Conservation (phyloP, 768 basidiomycete species). For the Galerina sulciceps region DNA sequence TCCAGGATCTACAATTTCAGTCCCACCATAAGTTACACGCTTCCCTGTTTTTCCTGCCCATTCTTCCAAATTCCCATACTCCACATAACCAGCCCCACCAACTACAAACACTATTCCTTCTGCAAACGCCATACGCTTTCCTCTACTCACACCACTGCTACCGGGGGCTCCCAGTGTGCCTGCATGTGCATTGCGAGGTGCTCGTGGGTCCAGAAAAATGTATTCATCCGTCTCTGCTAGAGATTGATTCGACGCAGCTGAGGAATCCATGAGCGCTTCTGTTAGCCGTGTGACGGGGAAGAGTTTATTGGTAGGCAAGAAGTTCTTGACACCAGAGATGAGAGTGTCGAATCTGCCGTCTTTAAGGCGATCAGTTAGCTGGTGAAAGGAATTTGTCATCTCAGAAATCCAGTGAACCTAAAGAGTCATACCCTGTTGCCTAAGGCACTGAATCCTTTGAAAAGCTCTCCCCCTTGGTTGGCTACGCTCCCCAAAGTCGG, state of each 20-base stretch:
- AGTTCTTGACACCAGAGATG: conserved; percentile 97
- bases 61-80: conserved; percentile 95
- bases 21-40: conserved; percentile 91
- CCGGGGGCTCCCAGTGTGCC: conserved; percentile 59
- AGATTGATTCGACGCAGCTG: conserved; percentile 91
- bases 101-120: conserved; percentile 95
- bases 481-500: conserved; percentile 63
- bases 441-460: conserved; percentile 91
- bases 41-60: conserved; percentile 87
- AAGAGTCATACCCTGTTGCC: conserved; percentile 74
- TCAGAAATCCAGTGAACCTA: background rate
- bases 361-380: conserved; percentile 93
- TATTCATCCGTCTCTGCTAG: conserved; percentile 97
- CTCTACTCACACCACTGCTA: conserved; percentile 43
- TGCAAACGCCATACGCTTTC: conserved; percentile 73
- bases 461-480: conserved; percentile 82
- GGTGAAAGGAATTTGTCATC: conserved; percentile 6
- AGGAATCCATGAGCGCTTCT: conserved; percentile 98
- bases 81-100: conserved; percentile 96
- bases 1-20: conserved; percentile 91
- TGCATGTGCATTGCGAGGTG: conserved; percentile 59
- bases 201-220: conserved; percentile 90
- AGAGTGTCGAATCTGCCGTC: conserved; percentile 97
- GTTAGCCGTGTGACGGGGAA: conserved; percentile 90
- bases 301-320: conserved; percentile 93